phyloP scores from a whole-genome alignment of 75 land plant species.

The Selaginella tamariscina region DNA sequence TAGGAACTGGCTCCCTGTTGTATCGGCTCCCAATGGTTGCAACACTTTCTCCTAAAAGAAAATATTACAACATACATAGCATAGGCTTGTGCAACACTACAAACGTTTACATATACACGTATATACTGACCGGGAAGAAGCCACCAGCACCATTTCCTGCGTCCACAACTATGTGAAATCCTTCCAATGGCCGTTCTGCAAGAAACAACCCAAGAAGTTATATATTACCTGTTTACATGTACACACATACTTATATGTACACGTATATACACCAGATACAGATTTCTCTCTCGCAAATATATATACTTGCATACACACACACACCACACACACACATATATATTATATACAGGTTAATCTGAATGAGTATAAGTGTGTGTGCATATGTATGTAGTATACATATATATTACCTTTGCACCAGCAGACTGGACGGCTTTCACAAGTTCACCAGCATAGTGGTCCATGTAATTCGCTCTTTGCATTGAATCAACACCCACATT shows the following conservation, averaged over 20 bases:
- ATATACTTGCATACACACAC: background rate
- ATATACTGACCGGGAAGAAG: conserved; percentile 65
- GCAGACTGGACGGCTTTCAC: conserved; percentile 85
- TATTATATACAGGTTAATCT: background rate
- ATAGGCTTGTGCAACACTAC: background rate
- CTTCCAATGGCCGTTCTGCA: conserved; percentile 91
- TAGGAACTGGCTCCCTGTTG: conserved; percentile 53
- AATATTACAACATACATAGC: background rate
- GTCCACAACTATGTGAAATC: conserved; percentile 91
- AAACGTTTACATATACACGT: background rate
- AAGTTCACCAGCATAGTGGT: conserved; percentile 60
- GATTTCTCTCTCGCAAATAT: background rate
- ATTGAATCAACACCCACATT: conserved; percentile 23
- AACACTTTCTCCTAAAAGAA: conserved; percentile 41
- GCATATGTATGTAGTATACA: too few species aligned
- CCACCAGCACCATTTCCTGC: conserved; percentile 99
- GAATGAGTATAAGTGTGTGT: too few species aligned
- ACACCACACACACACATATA: background rate
- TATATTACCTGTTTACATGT: background rate
- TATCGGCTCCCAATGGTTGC: conserved; percentile 50
- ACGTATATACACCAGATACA: background rate
- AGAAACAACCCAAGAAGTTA: background rate
- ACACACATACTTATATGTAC: background rate
- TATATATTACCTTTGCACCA: too few species aligned
- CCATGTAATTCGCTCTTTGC: conserved; percentile 66